Evolutionary conservation across 2,329 filamentous ascomycete genomes (phyloP).

Genomic region (Talaromyces sp.): DNA sequence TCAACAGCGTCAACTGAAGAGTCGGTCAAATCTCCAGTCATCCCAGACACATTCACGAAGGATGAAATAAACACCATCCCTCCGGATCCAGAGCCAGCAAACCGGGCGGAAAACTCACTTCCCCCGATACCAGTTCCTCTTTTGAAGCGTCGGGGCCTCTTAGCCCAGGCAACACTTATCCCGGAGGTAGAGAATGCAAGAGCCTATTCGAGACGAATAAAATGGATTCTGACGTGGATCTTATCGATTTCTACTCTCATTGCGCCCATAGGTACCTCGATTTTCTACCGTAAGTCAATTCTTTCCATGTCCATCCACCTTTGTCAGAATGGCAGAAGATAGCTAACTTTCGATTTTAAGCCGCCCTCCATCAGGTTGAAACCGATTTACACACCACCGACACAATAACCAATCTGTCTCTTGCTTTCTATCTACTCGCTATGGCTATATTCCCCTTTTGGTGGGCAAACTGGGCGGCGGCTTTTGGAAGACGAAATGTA

Average conservation of each 20-base stretch:
- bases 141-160: conserved; percentile 62
- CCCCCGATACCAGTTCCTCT: conserved; percentile 40
- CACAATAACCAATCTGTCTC: conserved; percentile 68
- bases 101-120: neutral
- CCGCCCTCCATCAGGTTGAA: conserved; percentile 62
- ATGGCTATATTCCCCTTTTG: conserved; percentile 83
- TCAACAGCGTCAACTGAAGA: neutral
- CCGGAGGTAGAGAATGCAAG: conserved; percentile 75
- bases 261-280: conserved; percentile 77
- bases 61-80: neutral
- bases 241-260: conserved; percentile 72
- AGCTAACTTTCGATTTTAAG: conserved; percentile 36
- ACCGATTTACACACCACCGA: conserved; percentile 57
- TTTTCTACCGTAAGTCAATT: conserved; percentile 64
- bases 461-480: conserved; percentile 39
- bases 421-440: conserved; percentile 75
- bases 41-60: neutral
- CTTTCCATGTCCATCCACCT: neutral
- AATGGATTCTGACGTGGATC: conserved; percentile 79
- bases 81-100: neutral
- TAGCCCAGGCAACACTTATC: conserved; percentile 65
- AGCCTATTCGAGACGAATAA: conserved; percentile 66
- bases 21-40: neutral
- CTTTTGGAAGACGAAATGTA: conserved; percentile 63
- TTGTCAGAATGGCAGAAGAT: neutral